Base-by-base conservation (phyloP, 2,329 filamentous ascomycete genomes). In the Cryphonectria parasitica region DNA sequence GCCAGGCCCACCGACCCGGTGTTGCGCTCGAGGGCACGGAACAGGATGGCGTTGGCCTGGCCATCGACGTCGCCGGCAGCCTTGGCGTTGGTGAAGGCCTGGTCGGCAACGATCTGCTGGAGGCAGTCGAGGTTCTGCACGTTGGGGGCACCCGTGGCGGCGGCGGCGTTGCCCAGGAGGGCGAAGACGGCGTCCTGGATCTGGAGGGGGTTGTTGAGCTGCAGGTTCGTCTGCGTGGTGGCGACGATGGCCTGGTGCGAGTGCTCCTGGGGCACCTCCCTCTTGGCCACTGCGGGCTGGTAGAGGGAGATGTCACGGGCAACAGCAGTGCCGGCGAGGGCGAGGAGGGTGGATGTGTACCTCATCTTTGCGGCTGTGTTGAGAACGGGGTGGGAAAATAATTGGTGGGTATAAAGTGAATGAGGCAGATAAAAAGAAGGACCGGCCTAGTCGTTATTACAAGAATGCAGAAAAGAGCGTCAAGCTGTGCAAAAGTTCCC, bases 231-330 rank as follows among this genome's bases (percentile, higher is more conserved):
- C 70, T 81, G 78, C 68, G 84, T 81, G 41, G 77, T 78, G 34
- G 77, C 76, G 58, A 87, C 73, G 74, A 86, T 80, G 72, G 80
- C 80, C 71, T 83, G 76, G 76, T 87, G 85, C 11, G 84, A 83
- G 74, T 86, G 83, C 73, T 87, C 85, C 74, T 87, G 84, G 36
- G 85, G 85, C 70, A 87, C 84, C 75, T 87, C 84, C 68, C 85
- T 84, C 77, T 79, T 80, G 61, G 69, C 43, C 25, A 75, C 36
- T n/a, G 74, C 45, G 66, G 66, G 69, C 36, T 66, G 69, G 73
- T 76, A 76, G 36, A 76, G 49, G 64, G 73, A 52, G 15, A 79
- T 67, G 36, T 79, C 77, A 34, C 78, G 78, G 61, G 79, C 79
- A 22, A 78, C 73, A 45, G 74, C 75, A 11, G 76, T 54, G 73